phyloP scores from a whole-genome alignment of 345 rosid genomes.

The Psidium guajava region DNA sequence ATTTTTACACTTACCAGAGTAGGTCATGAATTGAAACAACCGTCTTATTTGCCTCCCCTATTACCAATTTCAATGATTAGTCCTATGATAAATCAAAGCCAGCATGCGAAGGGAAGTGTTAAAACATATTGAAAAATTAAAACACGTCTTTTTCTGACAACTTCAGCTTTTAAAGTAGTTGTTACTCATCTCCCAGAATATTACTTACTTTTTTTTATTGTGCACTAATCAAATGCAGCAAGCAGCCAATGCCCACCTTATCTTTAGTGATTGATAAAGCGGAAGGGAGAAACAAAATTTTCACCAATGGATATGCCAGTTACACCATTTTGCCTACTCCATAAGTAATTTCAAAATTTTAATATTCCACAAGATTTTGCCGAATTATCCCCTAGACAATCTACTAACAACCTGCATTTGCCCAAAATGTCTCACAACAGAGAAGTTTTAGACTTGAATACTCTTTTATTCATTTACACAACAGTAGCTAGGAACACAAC shows the following conservation, averaged over 20 bases:
- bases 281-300: background rate
- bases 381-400: background rate
- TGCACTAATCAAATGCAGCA: background rate
- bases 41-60: background rate
- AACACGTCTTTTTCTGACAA: background rate
- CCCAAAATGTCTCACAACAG: background rate
- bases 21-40: background rate
- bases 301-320: background rate
- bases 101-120: background rate
- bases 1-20: background rate
- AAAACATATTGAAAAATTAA: background rate
- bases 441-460: background rate
- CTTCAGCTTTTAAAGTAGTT: background rate
- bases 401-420: background rate
- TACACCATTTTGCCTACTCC: background rate
- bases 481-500: background rate
- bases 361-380: background rate
- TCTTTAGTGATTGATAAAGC: background rate
- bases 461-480: background rate
- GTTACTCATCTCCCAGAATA: background rate
- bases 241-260: background rate
- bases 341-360: background rate
- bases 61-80: background rate
- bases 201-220: background rate
- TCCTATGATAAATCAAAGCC: background rate